Percentiles rank a stretch among this genome's conserved stretches.
phyloP scores from a whole-genome alignment of 371 early-diverging fungal genomes.

The Haplosporangium sp. region DNA sequence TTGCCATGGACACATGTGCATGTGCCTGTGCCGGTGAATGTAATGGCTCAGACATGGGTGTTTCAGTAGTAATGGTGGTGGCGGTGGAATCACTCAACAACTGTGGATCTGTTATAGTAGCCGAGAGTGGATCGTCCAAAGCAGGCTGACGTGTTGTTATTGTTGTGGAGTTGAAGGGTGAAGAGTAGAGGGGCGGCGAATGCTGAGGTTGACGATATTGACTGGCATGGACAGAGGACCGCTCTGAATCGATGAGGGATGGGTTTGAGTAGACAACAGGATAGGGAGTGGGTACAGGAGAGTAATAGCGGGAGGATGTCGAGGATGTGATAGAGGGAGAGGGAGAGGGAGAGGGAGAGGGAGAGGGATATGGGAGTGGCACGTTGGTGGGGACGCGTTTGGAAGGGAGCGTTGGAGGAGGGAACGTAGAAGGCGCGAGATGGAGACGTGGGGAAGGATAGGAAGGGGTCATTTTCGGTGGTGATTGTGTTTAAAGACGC shows the following conservation, averaged over 20 bases:
- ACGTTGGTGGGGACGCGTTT: neutral
- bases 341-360: neutral
- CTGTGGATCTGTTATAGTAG: neutral
- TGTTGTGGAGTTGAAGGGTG: slow-evolving; percentile 4
- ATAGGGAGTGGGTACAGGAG: slow-evolving; percentile 28
- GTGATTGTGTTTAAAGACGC: neutral
- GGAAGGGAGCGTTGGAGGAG: neutral
- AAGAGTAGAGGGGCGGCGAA: slow-evolving; percentile 10
- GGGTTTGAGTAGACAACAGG: slow-evolving; percentile 41
- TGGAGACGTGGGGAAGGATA: neutral
- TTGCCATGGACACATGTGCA: neutral
- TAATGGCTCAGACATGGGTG: too few relatives aligned
- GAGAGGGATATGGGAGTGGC: neutral
- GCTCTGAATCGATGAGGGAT: slow-evolving; percentile 31
- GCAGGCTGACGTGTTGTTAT: neutral
- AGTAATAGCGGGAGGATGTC: slow-evolving; percentile 8
- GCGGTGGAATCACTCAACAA: neutral
- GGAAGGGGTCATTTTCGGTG: slow-evolving; percentile 3
- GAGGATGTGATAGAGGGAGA: slow-evolving; percentile 8
- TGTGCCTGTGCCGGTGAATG: neutral
- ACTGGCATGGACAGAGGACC: slow-evolving; percentile 4
- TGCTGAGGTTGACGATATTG: slow-evolving; percentile 6
- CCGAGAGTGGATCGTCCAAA: neutral
- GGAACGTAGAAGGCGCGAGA: neutral
- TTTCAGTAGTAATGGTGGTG: neutral